phyloP scores from a whole-genome alignment of 1,284 basidiomycete genomes.

The Crepidotus sp. region DNA sequence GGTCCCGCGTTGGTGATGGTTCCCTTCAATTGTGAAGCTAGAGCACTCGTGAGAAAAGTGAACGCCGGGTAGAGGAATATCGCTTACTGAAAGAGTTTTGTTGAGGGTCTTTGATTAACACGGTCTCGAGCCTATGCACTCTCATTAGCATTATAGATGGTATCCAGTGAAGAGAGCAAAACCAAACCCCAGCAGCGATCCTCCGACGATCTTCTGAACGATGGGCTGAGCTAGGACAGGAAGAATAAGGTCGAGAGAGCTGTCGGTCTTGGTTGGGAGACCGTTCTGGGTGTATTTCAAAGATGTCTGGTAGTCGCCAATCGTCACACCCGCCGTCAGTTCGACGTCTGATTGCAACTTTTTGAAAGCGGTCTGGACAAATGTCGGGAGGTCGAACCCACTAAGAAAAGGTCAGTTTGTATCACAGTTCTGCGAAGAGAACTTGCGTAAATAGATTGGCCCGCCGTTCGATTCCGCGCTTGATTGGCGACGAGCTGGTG shows the following conservation, averaged over 20 bases:
- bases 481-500: slow-evolving; percentile 26
- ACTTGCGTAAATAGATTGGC: slow-evolving; percentile 49
- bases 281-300: slow-evolving; percentile 52
- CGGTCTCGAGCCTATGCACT: slow-evolving; percentile 40
- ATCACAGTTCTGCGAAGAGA: not conserved
- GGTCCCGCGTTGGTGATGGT: slow-evolving; percentile 69
- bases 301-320: slow-evolving; percentile 59
- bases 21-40: slow-evolving; percentile 52
- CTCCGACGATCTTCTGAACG: slow-evolving; percentile 69
- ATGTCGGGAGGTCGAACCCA: slow-evolving; percentile 61
- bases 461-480: slow-evolving; percentile 23
- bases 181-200: slow-evolving; percentile 44
- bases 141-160: slow-evolving; percentile 3
- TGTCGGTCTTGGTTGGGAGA: slow-evolving; percentile 55
- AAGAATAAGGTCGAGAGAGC: slow-evolving; percentile 55
- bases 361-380: slow-evolving; percentile 60
- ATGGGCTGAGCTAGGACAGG: slow-evolving; percentile 71
- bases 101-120: slow-evolving; percentile 51
- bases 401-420: slow-evolving; percentile 26
- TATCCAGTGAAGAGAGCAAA: not conserved
- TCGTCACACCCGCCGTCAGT: slow-evolving; percentile 46
- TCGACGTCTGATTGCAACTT: slow-evolving; percentile 55
- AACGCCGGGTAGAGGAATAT: too few relatives aligned
- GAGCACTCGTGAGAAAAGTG: slow-evolving; percentile 9
- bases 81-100: slow-evolving; percentile 51